phyloP scores from a whole-genome alignment of 768 basidiomycete genomes.

The Termitomyces sp. region DNA sequence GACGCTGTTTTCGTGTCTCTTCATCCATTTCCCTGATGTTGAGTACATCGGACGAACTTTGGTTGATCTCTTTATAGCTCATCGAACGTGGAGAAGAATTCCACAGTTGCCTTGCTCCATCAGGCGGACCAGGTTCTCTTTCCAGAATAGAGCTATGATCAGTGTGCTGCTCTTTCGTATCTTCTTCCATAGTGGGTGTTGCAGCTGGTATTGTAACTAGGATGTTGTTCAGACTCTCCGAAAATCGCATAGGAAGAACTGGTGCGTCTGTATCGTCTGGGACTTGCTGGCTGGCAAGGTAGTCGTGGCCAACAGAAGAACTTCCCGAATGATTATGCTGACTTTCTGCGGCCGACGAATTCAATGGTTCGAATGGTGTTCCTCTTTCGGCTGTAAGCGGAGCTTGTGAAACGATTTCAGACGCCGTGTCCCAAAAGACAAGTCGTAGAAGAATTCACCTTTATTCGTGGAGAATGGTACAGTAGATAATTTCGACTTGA shows the following conservation, averaged over 20 bases:
- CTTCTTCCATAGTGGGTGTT: neutral
- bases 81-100: neutral
- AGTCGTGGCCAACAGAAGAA: neutral
- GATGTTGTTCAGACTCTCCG: neutral
- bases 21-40: conserved; percentile 2
- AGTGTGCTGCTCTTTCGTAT: neutral
- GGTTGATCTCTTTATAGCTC: neutral
- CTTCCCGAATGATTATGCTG: neutral
- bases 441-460: neutral
- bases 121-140: neutral
- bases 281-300: neutral
- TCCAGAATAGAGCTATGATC: neutral
- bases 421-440: neutral
- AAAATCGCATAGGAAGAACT: neutral
- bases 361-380: neutral
- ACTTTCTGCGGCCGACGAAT: neutral
- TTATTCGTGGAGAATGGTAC: neutral
- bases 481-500: neutral
- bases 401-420: neutral
- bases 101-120: neutral
- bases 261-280: neutral
- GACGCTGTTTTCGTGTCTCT: conserved; percentile 3
- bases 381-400: neutral
- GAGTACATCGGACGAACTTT: neutral
- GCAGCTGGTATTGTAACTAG: neutral